Percentiles rank a stretch among this genome's conserved stretches.
Conservation (phyloP, 179 eudicot genomes). For the Actinidia chinensis region DNA sequence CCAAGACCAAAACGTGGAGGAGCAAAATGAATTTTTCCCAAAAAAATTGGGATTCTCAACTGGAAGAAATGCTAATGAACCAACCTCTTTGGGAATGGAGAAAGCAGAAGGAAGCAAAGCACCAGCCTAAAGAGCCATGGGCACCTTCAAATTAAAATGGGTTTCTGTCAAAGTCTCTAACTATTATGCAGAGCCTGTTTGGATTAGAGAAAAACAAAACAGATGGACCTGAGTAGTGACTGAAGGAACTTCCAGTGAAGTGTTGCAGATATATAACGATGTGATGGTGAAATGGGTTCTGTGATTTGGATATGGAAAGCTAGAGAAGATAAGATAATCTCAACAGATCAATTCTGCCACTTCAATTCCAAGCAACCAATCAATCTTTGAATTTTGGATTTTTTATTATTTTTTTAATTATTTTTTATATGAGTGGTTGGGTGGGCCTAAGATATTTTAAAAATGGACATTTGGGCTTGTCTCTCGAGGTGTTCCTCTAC, state of each 20-base stretch:
- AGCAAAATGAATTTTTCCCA: too few species aligned
- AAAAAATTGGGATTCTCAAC: too few species aligned
- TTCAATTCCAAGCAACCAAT: slow-evolving; percentile 43
- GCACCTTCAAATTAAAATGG: slow-evolving; percentile 12
- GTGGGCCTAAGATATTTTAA: background rate
- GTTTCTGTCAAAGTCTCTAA: background rate
- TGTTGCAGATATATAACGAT: slow-evolving; percentile 11
- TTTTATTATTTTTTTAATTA: slow-evolving; percentile 14
- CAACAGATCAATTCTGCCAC: slow-evolving; percentile 22
- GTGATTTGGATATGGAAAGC: slow-evolving; percentile 17
- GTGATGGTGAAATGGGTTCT: slow-evolving; percentile 12
- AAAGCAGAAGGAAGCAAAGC: slow-evolving; percentile 60
- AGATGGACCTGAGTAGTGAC: background rate
- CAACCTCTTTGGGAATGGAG: slow-evolving; percentile 69
- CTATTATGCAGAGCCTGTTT: background rate
- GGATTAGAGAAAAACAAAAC: background rate
- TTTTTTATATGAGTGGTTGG: background rate
- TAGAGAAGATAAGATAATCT: slow-evolving; percentile 25
- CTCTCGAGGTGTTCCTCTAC: background rate
- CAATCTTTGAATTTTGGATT: slow-evolving; percentile 42
- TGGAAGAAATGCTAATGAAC: too few species aligned
- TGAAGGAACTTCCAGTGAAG: slow-evolving; percentile 18
- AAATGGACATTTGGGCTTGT: background rate
- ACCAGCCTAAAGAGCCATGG: slow-evolving; percentile 74
- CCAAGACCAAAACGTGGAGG: too few species aligned